phyloP scores from a whole-genome alignment of 2,329 filamentous ascomycete species.

The Scedosporium dehoogii region DNA sequence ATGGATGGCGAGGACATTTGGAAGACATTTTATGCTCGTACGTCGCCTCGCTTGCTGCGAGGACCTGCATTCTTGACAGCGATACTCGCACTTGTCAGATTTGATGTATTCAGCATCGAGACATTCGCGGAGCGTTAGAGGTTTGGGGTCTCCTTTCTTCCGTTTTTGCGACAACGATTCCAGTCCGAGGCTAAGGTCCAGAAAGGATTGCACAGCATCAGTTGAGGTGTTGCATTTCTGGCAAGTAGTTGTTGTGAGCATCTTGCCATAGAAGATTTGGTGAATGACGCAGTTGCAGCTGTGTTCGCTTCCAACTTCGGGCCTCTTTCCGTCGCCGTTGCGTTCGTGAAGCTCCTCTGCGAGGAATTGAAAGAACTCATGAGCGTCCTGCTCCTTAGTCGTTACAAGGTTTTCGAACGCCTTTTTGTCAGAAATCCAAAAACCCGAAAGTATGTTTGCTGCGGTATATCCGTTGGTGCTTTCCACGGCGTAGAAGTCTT shows the following conservation, averaged over 20 bases:
- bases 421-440: conserved; percentile 76
- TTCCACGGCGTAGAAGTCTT: conserved; percentile 61
- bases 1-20: conserved; percentile 84
- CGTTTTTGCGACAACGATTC: conserved; percentile 61
- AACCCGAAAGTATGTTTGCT: conserved; percentile 77
- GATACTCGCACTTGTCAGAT: conserved; percentile 81
- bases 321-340: conserved; percentile 60
- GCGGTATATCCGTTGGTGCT: conserved; percentile 85
- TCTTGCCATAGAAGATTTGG: conserved; percentile 86
- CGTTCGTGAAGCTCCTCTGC: conserved; percentile 83
- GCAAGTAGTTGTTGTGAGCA: conserved; percentile 84
- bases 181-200: conserved; percentile 84
- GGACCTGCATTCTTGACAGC: conserved; percentile 69
- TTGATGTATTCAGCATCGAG: conserved; percentile 79
- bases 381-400: conserved; percentile 91
- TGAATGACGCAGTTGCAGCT: conserved; percentile 86
- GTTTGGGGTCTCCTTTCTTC: conserved; percentile 41
- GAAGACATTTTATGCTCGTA: conserved; percentile 72
- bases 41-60: conserved; percentile 76
- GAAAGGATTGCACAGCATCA: conserved; percentile 75
- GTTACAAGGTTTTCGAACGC: conserved; percentile 69
- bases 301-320: conserved; percentile 48
- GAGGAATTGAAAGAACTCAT: conserved; percentile 94
- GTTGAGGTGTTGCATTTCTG: conserved; percentile 77
- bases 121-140: conserved; percentile 56